Evolutionary conservation across 2,329 filamentous ascomycete genomes (phyloP), one percentile per base, ranked within the genome.

Genomic region (Fusarium burgessii): DNA sequence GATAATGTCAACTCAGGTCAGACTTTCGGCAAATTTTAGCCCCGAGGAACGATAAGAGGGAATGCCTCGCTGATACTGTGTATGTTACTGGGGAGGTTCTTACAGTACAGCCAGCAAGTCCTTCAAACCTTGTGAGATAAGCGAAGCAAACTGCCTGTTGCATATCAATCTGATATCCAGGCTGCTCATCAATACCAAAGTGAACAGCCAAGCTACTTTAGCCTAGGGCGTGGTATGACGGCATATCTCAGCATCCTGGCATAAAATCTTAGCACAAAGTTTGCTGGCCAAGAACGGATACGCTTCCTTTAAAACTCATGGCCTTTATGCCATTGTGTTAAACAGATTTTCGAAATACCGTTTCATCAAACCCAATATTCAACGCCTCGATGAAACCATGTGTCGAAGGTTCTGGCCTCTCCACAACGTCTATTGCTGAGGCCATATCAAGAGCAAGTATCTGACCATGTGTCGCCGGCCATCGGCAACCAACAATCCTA

Each of bases 161-260:
- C 54, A 47, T 63, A 51, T 56, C 38, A 50, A 46, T 35, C 36
- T 49, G 40, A 40, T 52, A 36, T 47, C 27, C 46, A 56, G 41
- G 36, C 18, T 52, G 35, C 38, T 27, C 40, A 51, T 66, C 52
- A 64, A 20, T 58, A 23, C 32, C 27, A 35, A 45, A 27, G 15
- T 43, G 35, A 43, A 51, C 20, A 35, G 40, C 9, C 41, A 55
- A 38, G 25, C 42, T 50, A 32, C 41, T 47, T 47, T 35, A 49
- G 9, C 49, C 29, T 57, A 20, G 33, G 29, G 27, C 52, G 42
- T 50, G 43, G 36, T 27, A 59, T 70, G 67, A 60, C 55, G 63
- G 63, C 41, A 71, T 71, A 57, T 71, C 36, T 18, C 49, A 59
- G 29, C 36, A 46, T 59, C 42, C 46, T 52, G 45, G 51, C 68